Percentiles rank a stretch among this genome's conserved stretches.
Conservation (phyloP, 2,329 filamentous ascomycete species). For the Simplicillium sp. region DNA sequence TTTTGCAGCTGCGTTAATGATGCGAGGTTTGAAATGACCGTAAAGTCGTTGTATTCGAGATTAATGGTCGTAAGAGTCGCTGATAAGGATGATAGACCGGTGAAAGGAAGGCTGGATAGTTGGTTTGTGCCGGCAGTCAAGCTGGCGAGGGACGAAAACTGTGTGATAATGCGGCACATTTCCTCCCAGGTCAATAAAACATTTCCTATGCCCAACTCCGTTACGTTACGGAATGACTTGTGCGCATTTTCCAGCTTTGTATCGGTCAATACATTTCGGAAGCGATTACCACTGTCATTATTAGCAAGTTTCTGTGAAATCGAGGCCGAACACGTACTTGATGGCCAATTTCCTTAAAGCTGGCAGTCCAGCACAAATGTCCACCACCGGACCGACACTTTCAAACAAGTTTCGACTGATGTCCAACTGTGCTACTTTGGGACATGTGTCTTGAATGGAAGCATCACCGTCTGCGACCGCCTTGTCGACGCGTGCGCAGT, state of each 20-base stretch:
- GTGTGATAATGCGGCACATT: slow-evolving; percentile 41
- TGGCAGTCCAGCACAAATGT: slow-evolving; percentile 63
- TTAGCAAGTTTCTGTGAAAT: slow-evolving; percentile 8
- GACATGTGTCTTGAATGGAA: slow-evolving; percentile 42
- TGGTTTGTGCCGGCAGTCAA: slow-evolving; percentile 50
- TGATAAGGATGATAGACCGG: slow-evolving; percentile 29
- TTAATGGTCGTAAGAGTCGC: slow-evolving; percentile 51
- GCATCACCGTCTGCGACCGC: slow-evolving; percentile 21
- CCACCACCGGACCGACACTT: slow-evolving; percentile 53
- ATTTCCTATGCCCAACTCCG: slow-evolving; percentile 56
- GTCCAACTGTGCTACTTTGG: slow-evolving; percentile 69
- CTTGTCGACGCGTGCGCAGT: slow-evolving; percentile 55
- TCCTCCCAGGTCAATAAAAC: slow-evolving; percentile 59
- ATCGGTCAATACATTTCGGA: slow-evolving; percentile 34
- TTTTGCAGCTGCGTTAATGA: slow-evolving; percentile 39
- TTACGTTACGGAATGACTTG: slow-evolving; percentile 38
- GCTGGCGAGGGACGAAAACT: slow-evolving; percentile 41
- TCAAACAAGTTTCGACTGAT: slow-evolving; percentile 77
- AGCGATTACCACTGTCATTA: slow-evolving; percentile 60
- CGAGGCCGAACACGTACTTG: slow-evolving; percentile 46
- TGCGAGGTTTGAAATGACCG: slow-evolving; percentile 44
- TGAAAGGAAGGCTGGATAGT: slow-evolving; percentile 38
- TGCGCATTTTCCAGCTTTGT: slow-evolving; percentile 19
- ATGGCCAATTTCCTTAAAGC: slow-evolving; percentile 57
- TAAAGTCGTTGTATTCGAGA: slow-evolving; percentile 65